Evolutionary conservation across 2,329 filamentous ascomycete genomes (phyloP), one percentile per base, ranked within the genome.

Genomic region (Talaromyces sp.): DNA sequence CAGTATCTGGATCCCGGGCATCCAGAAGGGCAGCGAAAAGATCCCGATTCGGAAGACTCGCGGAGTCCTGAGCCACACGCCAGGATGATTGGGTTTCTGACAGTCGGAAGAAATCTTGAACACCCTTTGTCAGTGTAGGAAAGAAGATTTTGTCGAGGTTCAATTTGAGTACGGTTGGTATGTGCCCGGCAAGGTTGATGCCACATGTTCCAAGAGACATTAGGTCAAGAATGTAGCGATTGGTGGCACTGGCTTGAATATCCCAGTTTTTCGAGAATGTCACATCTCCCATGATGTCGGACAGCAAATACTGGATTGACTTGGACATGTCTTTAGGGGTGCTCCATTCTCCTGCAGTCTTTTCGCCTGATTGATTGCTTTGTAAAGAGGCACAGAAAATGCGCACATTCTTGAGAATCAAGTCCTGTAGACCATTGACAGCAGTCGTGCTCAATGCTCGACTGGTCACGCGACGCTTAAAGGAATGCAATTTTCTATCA

Each of bases 371-470:
- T 8, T 38, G 29, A 14, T 54, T 54, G 19, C 9, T 14, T 38
- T 31, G n/a, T 19, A 21, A 19, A 13, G 52, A 55, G 19, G 19
- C 41, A 24, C 41, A 46, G 41, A 46, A 46, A 24, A 46, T 21
- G n/a, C n/a, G 41, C 19, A 64, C 53, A 13, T 55, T 32, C 19
- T 63, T 38, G 54, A 66, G 49, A n/a, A 66, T 64, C 19, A 64
- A 27, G 41, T 38, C 56, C 55, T 67, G 63, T 9, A 64, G 58
- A 19, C 58, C 63, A 3, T 66, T 69, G 6, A 79, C 56, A 14
- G 65, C 64, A 4, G 56, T 51, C 13, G 66, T 62, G 17, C 59
- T 62, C 53, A 67, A 63, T 24, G 60, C 66, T 31, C 64, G 65
- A 29, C 58, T 59, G 21, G 66, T 64, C 21, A 62, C 62, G 17